phyloP scores from a whole-genome alignment of 345 rosid species.

The Eutrema yunnanense region DNA sequence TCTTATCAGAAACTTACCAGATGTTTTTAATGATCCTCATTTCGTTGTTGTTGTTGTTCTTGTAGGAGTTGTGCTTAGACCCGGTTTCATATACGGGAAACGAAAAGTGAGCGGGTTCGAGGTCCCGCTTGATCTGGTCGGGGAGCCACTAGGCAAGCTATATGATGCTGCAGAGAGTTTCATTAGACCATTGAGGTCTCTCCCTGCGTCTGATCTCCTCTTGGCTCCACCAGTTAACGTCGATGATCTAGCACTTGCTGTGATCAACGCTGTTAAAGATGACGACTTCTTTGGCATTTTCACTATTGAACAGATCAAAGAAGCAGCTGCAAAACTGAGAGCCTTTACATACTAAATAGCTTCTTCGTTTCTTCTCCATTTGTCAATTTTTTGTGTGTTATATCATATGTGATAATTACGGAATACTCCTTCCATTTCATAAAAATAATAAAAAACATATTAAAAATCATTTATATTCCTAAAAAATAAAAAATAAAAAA shows the following conservation, averaged over 20 bases:
- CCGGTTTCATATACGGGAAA: conserved; percentile 80
- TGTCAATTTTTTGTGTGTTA: neutral
- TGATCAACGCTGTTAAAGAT: conserved; percentile 53
- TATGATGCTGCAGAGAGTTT: conserved; percentile 49
- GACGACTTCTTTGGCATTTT: conserved; percentile 79
- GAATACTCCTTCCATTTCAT: too few relatives aligned
- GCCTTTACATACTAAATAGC: conserved; percentile 22
- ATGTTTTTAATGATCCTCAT: neutral
- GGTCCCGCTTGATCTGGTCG: conserved; percentile 74
- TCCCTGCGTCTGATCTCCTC: conserved; percentile 76
- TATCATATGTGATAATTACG: too few relatives aligned
- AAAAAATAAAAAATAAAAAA: too few relatives aligned
- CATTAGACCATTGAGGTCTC: conserved; percentile 57
- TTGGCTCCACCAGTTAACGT: conserved; percentile 80
- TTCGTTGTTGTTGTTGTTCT: conserved; percentile 3
- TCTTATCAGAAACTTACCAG: neutral
- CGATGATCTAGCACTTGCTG: conserved; percentile 78
- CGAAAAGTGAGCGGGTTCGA: conserved; percentile 67
- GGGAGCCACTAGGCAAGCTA: conserved; percentile 65
- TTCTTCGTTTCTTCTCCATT: neutral
- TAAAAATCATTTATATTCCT: too few relatives aligned
- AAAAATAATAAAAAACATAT: too few relatives aligned
- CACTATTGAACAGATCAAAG: conserved; percentile 93
- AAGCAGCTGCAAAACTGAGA: conserved; percentile 70
- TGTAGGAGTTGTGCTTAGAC: conserved; percentile 81